These are phyloP conservation scores for Tetramitus jugosus DNA, from an alignment of 208 protist species.

Conservation along the genomic window DNA sequence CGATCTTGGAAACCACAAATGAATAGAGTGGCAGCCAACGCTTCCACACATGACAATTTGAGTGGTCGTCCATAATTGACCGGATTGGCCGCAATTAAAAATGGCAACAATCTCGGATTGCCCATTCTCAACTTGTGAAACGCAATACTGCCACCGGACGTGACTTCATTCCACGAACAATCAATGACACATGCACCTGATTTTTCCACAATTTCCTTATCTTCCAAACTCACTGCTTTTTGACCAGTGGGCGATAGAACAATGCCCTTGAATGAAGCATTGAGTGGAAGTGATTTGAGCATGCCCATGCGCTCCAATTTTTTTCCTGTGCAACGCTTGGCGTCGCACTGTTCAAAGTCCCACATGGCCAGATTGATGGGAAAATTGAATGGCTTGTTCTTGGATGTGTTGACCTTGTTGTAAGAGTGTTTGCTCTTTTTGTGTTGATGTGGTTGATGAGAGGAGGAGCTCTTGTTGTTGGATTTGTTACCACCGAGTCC, in stretches of 20 bases:
- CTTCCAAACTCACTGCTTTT: slow-evolving; percentile 79
- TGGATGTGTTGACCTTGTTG: no score
- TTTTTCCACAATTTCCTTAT: slow-evolving; percentile 69
- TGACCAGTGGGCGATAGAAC: slow-evolving; percentile 85
- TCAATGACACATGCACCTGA: slow-evolving; percentile 94
- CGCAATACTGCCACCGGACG: slow-evolving; percentile 86
- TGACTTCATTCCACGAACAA: slow-evolving; percentile 92
- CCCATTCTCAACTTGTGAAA: slow-evolving; percentile 83
- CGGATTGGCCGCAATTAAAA: slow-evolving; percentile 96
- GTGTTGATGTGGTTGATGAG: no score
- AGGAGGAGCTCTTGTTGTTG: no score
- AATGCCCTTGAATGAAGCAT: slow-evolving; percentile 79
- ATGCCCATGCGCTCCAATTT: slow-evolving; percentile 81
- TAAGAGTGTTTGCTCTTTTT: no score
- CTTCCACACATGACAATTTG: slow-evolving; percentile 94
- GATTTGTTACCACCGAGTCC: no score
- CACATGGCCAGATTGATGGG: slow-evolving; percentile 83
- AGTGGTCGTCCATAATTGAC: slow-evolving; percentile 97
- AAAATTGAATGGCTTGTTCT: no score
- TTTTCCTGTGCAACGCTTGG: slow-evolving; percentile 90
- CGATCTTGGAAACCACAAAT: slow-evolving; percentile 82
- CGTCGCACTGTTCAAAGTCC: slow-evolving; percentile 97
- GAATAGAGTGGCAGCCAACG: slow-evolving; percentile 83
- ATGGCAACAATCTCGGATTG: slow-evolving; percentile 77
- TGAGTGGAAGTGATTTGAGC: slow-evolving; percentile 68